Base-by-base conservation (phyloP, 2,329 filamentous ascomycete genomes). In the Rutstroemia sp. region DNA sequence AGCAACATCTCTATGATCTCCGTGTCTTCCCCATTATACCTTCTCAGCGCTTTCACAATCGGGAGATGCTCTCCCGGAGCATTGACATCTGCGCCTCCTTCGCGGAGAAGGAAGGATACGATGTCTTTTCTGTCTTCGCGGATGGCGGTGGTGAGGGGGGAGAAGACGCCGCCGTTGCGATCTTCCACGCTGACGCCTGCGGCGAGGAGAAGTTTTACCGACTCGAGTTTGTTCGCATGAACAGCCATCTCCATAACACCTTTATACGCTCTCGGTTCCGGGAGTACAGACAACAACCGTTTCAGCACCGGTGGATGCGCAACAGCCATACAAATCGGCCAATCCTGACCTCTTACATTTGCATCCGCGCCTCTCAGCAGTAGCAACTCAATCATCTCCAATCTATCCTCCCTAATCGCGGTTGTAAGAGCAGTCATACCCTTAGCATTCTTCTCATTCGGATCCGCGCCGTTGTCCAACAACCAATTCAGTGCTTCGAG, bases 131-230 rank as follows among this genome's bases (percentile, higher is more conserved):
- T 76, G 25, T 80, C 73, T 68, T 88, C 84, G 12, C 84, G 81
- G 56, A 87, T 81, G 8, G 83, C 82, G 0, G 82, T 85, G 1
- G 84, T 88, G 4, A 88, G 75, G 0, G 83, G 82, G 0, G 82
- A 86, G 72, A 88, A 89, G 49, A 88, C 85, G 53, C 86, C 86
- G 19, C 83, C 84, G 65, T 86, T 88, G 71, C 84, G 84, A 71
- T 87, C 86, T 68, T 88, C 84, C 54, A 87, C n/a, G n/a, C 82
- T 42, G 77, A 83, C 80, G 1, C 65, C 65, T 1, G 64, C 64
- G 0, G 59, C 64, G 3, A 67, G 48, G 27, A 67, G 59, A 4
- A 87, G 71, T 70, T 86, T 86, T 69, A 88, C 76, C 38, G 79
- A 84, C 58, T 86, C 82, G 14, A 88, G 75, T 68, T 87, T 77